Base-by-base conservation (phyloP, 495 filamentous ascomycete species). In the Penicillium odoratum region DNA sequence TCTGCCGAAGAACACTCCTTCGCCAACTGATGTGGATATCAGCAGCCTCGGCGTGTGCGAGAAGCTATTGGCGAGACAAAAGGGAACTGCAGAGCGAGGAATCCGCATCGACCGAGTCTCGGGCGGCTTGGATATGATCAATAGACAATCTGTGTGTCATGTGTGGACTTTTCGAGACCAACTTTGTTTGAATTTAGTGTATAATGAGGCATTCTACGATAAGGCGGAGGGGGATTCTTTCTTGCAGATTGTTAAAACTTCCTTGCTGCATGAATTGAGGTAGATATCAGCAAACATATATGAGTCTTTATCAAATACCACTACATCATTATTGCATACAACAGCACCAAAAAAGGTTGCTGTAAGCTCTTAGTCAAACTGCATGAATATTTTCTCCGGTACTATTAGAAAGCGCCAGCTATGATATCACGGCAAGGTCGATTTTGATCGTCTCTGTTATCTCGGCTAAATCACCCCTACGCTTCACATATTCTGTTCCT, bases 121-220 rank as follows among this genome's bases (percentile, higher is more conserved):
- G 9, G 48, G 48, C 18, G 48, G 48, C 10, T 38, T 51, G 5
- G 48, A 51, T 36, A 51, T 51, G 48, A 36, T 51, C 15, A 36
- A 38, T 21, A 51, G 48, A 38, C 48, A 51, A 13, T 18, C n/a
- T 34, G 33, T 51, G 48, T 51, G 48, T 51, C 48, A 51, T 51
- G 48, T 51, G 30, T 51, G 48, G 48, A 51, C 48, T 16, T 51
- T 51, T 38, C 29, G 48, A 51, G 48, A 51, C 29, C 48, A 51
- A 29, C 48, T 51, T 38, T 51, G 48, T 51, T 34, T 51, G 30
- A 51, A 51, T 29, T 36, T 51, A 15, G 48, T n/a, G 26, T 51
- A 34, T 34, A 51, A 51, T 18, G 48, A 51, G 28, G 48, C 48
- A 36, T 51, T 51, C 6, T 51, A 51, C 36, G 15, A 29, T n/a